Evolutionary conservation across 352 stramenopile species (phyloP).

Genomic region (Saprolegnia parasitica): DNA sequence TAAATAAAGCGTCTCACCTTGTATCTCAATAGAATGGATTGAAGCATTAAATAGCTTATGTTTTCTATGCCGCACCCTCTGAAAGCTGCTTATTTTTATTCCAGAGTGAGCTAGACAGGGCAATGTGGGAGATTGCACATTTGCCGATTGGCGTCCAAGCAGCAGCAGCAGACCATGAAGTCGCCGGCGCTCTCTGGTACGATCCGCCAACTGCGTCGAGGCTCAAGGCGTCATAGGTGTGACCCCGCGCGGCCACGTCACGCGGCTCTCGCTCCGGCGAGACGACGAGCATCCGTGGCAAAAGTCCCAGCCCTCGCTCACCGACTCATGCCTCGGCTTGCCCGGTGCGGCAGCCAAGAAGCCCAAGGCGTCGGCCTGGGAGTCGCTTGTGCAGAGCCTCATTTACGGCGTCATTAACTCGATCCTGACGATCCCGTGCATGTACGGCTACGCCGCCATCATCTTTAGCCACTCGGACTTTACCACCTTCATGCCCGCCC

Average conservation of each 20-base stretch:
- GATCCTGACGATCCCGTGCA: constrained; percentile 91
- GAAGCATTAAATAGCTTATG: background rate
- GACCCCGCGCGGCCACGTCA: constrained; percentile 12
- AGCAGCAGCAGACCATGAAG: constrained; percentile 5
- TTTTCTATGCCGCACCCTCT: background rate
- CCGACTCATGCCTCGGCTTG: constrained; percentile 7
- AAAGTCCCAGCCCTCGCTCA: constrained; percentile 13
- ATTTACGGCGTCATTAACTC: constrained; percentile 91
- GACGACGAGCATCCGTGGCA: constrained; percentile 17
- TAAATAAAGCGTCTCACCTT: background rate
- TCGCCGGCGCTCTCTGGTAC: constrained; percentile 9
- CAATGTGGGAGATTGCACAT: constrained; percentile 6
- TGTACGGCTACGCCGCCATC: constrained; percentile 94
- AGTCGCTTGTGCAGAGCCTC: constrained; percentile 12
- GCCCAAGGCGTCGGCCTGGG: constrained; percentile 4
- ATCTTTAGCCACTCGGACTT: constrained; percentile 93
- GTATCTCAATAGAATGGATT: background rate
- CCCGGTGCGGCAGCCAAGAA: background rate
- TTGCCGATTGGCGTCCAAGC: constrained; percentile 7
- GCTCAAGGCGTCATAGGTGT: background rate
- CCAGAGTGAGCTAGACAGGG: too few relatives aligned
- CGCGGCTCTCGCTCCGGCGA: background rate
- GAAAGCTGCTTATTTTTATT: background rate
- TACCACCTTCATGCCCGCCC: constrained; percentile 80
- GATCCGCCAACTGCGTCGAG: background rate